Percentiles rank a stretch among this genome's conserved stretches.
phyloP scores from a whole-genome alignment of 2,329 filamentous ascomycete genomes.

The Cladosporium sp. region DNA sequence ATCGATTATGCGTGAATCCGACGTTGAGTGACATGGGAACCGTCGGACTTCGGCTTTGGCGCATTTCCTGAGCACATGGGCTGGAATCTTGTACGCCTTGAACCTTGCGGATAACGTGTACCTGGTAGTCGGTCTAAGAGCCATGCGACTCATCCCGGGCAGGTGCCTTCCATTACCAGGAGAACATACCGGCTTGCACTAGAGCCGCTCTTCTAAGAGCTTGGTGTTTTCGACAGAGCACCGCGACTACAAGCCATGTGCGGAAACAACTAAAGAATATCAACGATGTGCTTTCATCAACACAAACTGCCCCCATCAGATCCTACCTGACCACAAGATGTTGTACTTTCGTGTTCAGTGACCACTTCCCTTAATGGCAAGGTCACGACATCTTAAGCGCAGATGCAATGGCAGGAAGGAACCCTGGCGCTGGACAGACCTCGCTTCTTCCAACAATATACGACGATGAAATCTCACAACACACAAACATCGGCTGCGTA shows the following conservation, averaged over 20 bases:
- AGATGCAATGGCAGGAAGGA: background rate
- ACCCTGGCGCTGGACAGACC: background rate
- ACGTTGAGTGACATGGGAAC: background rate
- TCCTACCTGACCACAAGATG: background rate
- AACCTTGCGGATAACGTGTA: background rate
- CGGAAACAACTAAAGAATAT: background rate
- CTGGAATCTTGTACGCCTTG: background rate
- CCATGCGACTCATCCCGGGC: background rate
- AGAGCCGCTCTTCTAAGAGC: background rate
- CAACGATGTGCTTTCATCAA: background rate
- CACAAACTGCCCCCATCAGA: background rate
- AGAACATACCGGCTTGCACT: background rate
- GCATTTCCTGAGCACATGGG: background rate
- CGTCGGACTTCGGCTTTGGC: constrained; percentile 13
- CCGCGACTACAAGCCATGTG: background rate
- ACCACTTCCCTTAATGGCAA: background rate
- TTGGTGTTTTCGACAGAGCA: background rate
- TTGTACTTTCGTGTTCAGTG: background rate
- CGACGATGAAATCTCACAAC: background rate
- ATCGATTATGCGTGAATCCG: background rate
- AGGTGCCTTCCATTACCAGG: background rate
- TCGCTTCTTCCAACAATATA: background rate
- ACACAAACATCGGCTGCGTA: constrained; percentile 1
- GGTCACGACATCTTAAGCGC: background rate
- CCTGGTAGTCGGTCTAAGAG: background rate